These are phyloP conservation scores for Marsdenia floribunda DNA, from an alignment of 257 asterid genomes.

Conservation along the genomic window DNA sequence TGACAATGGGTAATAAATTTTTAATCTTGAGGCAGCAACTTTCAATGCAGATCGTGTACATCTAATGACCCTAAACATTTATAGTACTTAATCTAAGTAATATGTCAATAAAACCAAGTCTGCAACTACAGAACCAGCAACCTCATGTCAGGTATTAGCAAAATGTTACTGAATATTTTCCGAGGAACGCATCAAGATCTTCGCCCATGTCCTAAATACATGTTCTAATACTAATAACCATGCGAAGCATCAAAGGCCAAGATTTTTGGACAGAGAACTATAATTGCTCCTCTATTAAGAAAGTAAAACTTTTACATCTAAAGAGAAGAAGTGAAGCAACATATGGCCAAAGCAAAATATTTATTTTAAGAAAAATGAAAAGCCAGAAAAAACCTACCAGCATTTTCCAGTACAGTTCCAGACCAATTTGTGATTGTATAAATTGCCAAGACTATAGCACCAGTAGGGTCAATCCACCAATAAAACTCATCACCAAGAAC, in stretches of 20 bases:
- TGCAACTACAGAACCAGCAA: not conserved
- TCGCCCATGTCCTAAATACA: not conserved
- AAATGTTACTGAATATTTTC: not conserved
- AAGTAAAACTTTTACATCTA: not conserved
- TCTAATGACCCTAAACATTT: not conserved
- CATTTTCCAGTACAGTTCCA: conserved; percentile 79
- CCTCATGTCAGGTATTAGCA: not conserved
- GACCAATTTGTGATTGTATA: conserved; percentile 86
- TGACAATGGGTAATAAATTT: not conserved
- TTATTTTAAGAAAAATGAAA: not conserved
- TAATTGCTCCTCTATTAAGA: not conserved
- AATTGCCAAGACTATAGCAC: conserved; percentile 79
- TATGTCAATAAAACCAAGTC: not conserved
- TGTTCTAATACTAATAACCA: not conserved
- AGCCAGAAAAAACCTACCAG: conserved; percentile 39
- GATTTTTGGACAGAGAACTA: not conserved
- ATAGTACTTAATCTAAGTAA: not conserved
- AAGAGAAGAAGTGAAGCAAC: too few relatives aligned
- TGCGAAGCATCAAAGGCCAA: not conserved
- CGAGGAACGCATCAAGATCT: not conserved
- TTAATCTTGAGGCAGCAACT: not conserved
- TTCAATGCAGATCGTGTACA: not conserved
- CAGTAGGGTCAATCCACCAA: conserved; percentile 93
- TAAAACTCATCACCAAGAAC: conserved; percentile 68
- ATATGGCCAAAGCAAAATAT: not conserved